Percentiles rank a stretch among this genome's conserved stretches.
These are phyloP conservation scores for Mucor mucedo DNA, from an alignment of 371 early-diverging fungal genomes.

Conservation along the genomic window DNA sequence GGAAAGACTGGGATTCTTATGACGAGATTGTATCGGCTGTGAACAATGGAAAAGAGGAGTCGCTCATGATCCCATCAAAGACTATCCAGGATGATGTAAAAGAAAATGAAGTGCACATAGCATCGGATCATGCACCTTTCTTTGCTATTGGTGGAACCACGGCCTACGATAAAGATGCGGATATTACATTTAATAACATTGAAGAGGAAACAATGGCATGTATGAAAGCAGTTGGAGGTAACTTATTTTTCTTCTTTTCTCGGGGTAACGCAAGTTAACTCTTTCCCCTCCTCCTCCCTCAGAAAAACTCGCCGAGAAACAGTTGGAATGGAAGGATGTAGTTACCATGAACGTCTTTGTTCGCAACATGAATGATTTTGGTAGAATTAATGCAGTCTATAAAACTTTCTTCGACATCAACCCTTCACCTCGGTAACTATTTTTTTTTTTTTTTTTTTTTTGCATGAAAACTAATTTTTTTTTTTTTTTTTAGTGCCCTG, in stretches of 20 bases:
- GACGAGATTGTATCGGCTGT: slow-evolving; percentile 17
- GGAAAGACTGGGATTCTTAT: slow-evolving; percentile 29
- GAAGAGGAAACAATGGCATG: slow-evolving; percentile 50
- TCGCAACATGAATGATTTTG: slow-evolving; percentile 68
- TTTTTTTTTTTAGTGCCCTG: slow-evolving; percentile 46
- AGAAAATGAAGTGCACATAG: no score
- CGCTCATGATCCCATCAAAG: neutral
- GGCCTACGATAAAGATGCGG: slow-evolving; percentile 29
- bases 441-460: neutral
- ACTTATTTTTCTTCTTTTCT: neutral
- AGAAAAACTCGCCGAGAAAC: neutral
- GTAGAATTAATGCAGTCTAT: slow-evolving; percentile 64
- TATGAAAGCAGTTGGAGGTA: slow-evolving; percentile 38
- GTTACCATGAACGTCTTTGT: slow-evolving; percentile 71
- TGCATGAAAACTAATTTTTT: neutral
- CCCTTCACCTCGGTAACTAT: slow-evolving; percentile 70
- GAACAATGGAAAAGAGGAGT: neutral
- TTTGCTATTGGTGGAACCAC: slow-evolving; percentile 47
- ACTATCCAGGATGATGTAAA: neutral
- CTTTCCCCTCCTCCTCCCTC: neutral
- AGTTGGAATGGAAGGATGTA: slow-evolving; percentile 54
- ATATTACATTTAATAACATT: slow-evolving; percentile 21
- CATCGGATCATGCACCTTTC: neutral
- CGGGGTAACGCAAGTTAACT: neutral
- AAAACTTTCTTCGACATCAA: slow-evolving; percentile 68